These are phyloP conservation scores for Gonapodya sp. DNA, from an alignment of 192 early-diverging fungal genomes.

Conservation along the genomic window DNA sequence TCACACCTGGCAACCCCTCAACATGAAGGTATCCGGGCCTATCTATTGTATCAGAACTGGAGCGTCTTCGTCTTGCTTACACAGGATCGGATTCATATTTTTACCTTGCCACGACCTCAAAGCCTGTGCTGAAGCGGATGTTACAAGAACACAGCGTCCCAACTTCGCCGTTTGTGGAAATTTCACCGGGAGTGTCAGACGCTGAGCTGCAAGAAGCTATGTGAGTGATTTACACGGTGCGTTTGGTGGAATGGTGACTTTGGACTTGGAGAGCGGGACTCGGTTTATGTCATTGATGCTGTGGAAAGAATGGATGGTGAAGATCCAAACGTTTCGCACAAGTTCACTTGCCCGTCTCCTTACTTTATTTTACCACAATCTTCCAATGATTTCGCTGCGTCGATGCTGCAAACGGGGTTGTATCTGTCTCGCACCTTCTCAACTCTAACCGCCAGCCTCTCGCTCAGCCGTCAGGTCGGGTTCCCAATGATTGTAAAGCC, in stretches of 20 bases:
- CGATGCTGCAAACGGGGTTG: no score
- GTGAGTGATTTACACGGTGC: neutral
- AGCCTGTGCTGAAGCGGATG: constrained; percentile 13
- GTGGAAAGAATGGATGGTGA: no score
- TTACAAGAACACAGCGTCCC: constrained; percentile 16
- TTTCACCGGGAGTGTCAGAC: constrained; percentile 3
- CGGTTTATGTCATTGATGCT: no score
- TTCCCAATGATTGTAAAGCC: constrained; percentile 40
- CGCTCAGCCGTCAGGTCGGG: constrained; percentile 9
- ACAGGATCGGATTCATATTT: neutral
- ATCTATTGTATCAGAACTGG: neutral
- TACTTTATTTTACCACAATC: no score
- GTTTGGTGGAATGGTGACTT: no score
- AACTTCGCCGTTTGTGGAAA: constrained; percentile 19
- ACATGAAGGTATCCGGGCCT: neutral
- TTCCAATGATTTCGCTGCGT: no score
- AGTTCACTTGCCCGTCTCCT: no score
- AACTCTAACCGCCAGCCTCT: neutral
- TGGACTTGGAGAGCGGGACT: no score
- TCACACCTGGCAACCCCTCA: no score
- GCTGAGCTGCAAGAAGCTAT: neutral
- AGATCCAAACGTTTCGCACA: no score
- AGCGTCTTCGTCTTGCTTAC: neutral
- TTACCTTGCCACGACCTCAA: neutral
- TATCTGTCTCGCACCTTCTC: no score